Conservation (phyloP, 768 basidiomycete genomes). For the Mycena latifolia region DNA sequence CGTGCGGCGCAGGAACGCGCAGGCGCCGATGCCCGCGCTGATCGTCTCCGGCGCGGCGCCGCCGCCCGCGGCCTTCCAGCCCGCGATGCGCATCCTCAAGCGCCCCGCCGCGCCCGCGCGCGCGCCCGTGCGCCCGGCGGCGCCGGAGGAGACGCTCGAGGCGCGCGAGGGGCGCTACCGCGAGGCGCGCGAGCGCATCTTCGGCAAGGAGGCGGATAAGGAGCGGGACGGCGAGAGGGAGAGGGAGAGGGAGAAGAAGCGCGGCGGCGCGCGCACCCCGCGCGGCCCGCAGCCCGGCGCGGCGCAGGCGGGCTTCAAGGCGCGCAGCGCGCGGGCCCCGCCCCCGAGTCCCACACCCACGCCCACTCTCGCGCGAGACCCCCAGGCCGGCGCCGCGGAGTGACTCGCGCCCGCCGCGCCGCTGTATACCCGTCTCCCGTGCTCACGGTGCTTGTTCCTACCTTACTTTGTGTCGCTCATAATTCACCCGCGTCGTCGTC, state of each 20-base stretch:
- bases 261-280: slow-evolving; percentile 45
- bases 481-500: too few relatives aligned
- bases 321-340: slow-evolving; percentile 11
- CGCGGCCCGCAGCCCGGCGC: slow-evolving; percentile 34
- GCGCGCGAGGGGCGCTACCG: slow-evolving; percentile 82
- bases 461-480: too few relatives aligned
- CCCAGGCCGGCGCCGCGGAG: too few relatives aligned
- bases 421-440: too few relatives aligned
- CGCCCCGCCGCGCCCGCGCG: slow-evolving; percentile 64
- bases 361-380: slow-evolving; percentile 5
- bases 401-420: too few relatives aligned
- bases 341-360: slow-evolving; percentile 21
- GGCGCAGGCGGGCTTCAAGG: slow-evolving; percentile 9
- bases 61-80: slow-evolving; percentile 69
- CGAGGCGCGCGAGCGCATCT: slow-evolving; percentile 81
- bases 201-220: slow-evolving; percentile 55
- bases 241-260: slow-evolving; percentile 14
- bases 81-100: slow-evolving; percentile 78
- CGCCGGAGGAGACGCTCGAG: slow-evolving; percentile 56
- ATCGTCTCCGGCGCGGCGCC: slow-evolving; percentile 63
- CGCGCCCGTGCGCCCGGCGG: slow-evolving; percentile 41
- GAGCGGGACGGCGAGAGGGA: too few relatives aligned
- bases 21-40: slow-evolving; percentile 78
- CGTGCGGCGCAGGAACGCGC: slow-evolving; percentile 58
- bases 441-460: too few relatives aligned